A percentile compares a stretch with the other conserved stretches of the same genome.
Evolutionary conservation across 495 filamentous ascomycete species (phyloP).

Genomic region (Echria macrotheca): DNA sequence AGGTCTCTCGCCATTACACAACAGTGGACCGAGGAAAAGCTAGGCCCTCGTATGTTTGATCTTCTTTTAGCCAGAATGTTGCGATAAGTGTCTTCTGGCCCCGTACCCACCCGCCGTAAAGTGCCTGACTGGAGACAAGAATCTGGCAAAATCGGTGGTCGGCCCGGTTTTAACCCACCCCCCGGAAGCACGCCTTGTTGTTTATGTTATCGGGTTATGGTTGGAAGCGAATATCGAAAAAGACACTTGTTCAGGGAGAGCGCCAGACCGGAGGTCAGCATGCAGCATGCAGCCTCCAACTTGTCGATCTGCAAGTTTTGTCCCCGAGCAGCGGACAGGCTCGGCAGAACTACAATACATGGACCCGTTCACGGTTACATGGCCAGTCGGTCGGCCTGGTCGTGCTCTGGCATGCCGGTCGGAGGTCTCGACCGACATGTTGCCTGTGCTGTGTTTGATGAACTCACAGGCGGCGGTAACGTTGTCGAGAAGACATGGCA

Average conservation of each 20-base stretch:
- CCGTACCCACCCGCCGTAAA: constrained; percentile 15
- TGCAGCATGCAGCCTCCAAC: too few species aligned
- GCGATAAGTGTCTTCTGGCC: constrained; percentile 13
- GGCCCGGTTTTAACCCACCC: constrained; percentile 36
- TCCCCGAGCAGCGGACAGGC: too few species aligned
- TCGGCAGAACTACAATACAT: too few species aligned
- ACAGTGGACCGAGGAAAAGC: constrained; percentile 15
- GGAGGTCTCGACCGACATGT: too few species aligned
- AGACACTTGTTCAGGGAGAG: constrained; percentile 2
- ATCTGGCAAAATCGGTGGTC: constrained; percentile 42
- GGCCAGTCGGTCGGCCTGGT: too few species aligned
- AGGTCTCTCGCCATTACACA: constrained; percentile 1
- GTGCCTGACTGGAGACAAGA: constrained; percentile 20
- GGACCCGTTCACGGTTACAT: too few species aligned
- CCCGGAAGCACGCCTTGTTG: too few species aligned
- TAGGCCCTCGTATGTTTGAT: constrained; percentile 34
- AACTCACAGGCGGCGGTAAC: too few species aligned
- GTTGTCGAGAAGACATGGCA: too few species aligned
- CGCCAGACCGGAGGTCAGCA: not conserved
- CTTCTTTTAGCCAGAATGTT: constrained; percentile 44
- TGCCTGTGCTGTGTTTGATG: too few species aligned
- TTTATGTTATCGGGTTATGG: constrained; percentile 11
- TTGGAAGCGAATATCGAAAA: constrained; percentile 6
- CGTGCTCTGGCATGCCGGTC: too few species aligned
- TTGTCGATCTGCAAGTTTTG: too few species aligned